Evolutionary conservation across 208 protist species (phyloP), one percentile per base, ranked within the genome.

Genomic region (Trypanosoma platydactyli): DNA sequence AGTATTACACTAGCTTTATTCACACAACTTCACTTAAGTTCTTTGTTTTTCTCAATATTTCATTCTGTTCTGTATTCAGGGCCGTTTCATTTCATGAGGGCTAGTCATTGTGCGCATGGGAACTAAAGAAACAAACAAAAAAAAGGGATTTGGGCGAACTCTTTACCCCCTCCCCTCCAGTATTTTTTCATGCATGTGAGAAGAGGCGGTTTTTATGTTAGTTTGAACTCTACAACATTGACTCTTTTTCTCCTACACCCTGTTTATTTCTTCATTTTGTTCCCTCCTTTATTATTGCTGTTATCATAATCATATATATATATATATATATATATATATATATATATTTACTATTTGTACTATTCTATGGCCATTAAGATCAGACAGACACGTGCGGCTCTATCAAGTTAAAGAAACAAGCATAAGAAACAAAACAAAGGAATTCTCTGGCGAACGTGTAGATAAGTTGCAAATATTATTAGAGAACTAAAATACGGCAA

Each of bases 11-110:
- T 30, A 30, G 49, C 24, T 33, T 54, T 15, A 54, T 33, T 54
- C 49, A 54, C 11, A 15, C 22, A 7, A 20, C 54, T 41, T 48
- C 51, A 15, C 35, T 27, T 41, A 25, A 25, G 5, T 68, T 58
- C 60, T 68, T 68, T 68, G 5, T 60, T 68, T 16, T 42, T 55
- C 29, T 54, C 46, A 20, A 24, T 40, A 49, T 59, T 16, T 48
- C 27, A 48, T 65, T 63, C 52, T 49, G 46, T 40, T 62, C 58
- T 45, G 2, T 52, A 13, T 45, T 33, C 52, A 59, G 25, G 20
- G 45, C 46, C 51, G 45, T 40, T 69, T 69, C 22, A 58, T 68
- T 35, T 40, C 53, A 25, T 6, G 27, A 33, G 46, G 41, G 51
- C 41, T 42, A 16, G 22, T 40, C 53, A 29, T 30, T 40, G 29